Conservation (phyloP, 371 early-diverging fungal species). For the Haplosporangium sp. region DNA sequence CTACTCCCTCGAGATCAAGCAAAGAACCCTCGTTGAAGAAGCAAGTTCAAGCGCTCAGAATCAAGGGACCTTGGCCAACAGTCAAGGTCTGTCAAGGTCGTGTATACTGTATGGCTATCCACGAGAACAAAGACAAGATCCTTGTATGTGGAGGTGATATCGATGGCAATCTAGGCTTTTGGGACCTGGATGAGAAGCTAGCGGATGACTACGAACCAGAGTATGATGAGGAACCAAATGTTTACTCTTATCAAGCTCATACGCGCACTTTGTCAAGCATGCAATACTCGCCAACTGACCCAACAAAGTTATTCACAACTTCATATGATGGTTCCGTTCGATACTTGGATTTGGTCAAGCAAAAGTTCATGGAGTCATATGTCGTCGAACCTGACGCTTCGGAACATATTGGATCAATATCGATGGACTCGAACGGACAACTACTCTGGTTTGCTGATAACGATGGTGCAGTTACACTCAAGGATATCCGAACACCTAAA, state of each 20-base stretch:
- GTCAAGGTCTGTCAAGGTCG: constrained; percentile 70
- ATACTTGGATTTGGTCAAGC: constrained; percentile 70
- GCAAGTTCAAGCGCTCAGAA: constrained; percentile 29
- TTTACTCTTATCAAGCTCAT: constrained; percentile 72
- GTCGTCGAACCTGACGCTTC: constrained; percentile 42
- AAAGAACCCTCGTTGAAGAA: constrained; percentile 39
- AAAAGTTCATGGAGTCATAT: constrained; percentile 63
- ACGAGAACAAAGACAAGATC: constrained; percentile 70
- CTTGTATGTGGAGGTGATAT: constrained; percentile 73
- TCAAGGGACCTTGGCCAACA: constrained; percentile 60
- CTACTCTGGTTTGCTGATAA: constrained; percentile 71
- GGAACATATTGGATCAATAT: constrained; percentile 60
- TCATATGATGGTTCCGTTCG: constrained; percentile 78
- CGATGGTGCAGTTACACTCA: constrained; percentile 67
- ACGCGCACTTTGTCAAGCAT: constrained; percentile 65
- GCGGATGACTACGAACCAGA: constrained; percentile 60
- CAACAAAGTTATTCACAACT: constrained; percentile 64
- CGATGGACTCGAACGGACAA: constrained; percentile 60
- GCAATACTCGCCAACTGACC: constrained; percentile 64
- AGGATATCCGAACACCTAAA: constrained; percentile 63
- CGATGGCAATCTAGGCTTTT: constrained; percentile 74
- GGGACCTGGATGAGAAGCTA: constrained; percentile 66
- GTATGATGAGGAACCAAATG: constrained; percentile 62
- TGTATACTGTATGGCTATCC: constrained; percentile 70
- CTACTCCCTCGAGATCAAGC: constrained; percentile 6